Evolutionary conservation across 495 filamentous ascomycete species (phyloP), one percentile per base, ranked within the genome.

Genomic region (Durotheca rogersii): DNA sequence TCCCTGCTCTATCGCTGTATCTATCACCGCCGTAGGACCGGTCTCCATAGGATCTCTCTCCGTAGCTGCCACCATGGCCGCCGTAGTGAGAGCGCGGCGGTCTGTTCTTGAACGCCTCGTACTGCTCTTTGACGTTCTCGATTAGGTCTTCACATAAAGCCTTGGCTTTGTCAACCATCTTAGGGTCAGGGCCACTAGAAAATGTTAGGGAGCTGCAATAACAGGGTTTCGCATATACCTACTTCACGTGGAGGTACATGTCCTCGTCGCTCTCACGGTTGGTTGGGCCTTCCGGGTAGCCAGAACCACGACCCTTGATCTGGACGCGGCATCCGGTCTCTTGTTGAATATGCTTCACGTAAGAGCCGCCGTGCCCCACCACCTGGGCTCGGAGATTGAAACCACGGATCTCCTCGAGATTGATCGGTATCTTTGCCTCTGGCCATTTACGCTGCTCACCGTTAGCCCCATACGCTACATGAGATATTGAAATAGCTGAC

Each of bases 181-280:
- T 78, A 4, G 88, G 81, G 66, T 95, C 88, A 4, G 92, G 92
- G 0, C 90, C 93, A 54, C 90, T 96, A 55, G 14, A 18, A 12
- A 5, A 33, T n/a, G 41, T 80, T 71, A 72, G 73, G 38, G 38
- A 29, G 9, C 32, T 21, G 12, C 6, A 6, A 17, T 33, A 32
- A 16, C 4, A 56, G 23, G 19, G 20, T 12, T 29, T 19, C 27
- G 12, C 6, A 19, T 36, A 38, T 51, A 78, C 84, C 67, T 76
- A 95, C 90, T 92, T 87, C 41, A 97, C 90, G 65, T 97, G 91
- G 32, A 98, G 75, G 63, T 87, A 97, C 87, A 98, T 96, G 1
- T 86, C 77, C 58, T 98, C 93, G 35, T 98, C 92, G 52, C 89
- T 95, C 70, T 98, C 93, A 12, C 74, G 78, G 39, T 83, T 82